Base-by-base conservation (phyloP, 148 eudicot species). In the Silene latifolia region DNA sequence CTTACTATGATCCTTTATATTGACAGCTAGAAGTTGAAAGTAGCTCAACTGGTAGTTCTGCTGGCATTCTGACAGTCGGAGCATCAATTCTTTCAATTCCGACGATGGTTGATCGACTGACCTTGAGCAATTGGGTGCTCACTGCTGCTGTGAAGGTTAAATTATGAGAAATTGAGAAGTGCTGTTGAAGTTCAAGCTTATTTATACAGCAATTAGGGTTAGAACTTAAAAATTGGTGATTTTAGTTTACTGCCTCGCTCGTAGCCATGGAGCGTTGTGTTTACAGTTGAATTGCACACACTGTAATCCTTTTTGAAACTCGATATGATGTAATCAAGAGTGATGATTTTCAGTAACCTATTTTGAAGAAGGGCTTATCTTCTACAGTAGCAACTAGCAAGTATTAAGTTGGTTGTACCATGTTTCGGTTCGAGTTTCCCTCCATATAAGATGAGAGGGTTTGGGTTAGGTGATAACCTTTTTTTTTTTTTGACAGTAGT, bases 21-120 rank as follows among this genome's bases (percentile, higher is more conserved):
- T 44, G 69, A 23, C 71, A 67, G 71, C 71, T 67, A 67, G 71
- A 67, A 19, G 25, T 44, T 67, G 54, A 24, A 44, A 44, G 71
- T 20, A 67, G 56, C 71, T 67, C 8, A 5, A 8, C 24, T 67
- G 27, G 11, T n/a, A 14, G 68, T 20, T 67, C 17, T 51, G 56
- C 51, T 46, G 27, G 21, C 53, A 67, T 25, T 19, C 71, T 46
- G 71, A 44, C 29, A 44, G 14, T 21, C 54, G 27, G 15, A 67
- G 56, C 56, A 42, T 67, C 25, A n/a, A 19, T 67, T 10, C 18
- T 7, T n/a, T 51, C 54, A 19, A 67, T 15, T 42, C 69, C 23
- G 11, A 51, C 15, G 48, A 19, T 67, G 35, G 67, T 63, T 32
- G n/a, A 12, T 13, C 7, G 47, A 32, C 48, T 65, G 69, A 65